These are phyloP conservation scores for Colletotrichum limetticola DNA, from an alignment of 2,329 filamentous ascomycete species.

Conservation along the genomic window DNA sequence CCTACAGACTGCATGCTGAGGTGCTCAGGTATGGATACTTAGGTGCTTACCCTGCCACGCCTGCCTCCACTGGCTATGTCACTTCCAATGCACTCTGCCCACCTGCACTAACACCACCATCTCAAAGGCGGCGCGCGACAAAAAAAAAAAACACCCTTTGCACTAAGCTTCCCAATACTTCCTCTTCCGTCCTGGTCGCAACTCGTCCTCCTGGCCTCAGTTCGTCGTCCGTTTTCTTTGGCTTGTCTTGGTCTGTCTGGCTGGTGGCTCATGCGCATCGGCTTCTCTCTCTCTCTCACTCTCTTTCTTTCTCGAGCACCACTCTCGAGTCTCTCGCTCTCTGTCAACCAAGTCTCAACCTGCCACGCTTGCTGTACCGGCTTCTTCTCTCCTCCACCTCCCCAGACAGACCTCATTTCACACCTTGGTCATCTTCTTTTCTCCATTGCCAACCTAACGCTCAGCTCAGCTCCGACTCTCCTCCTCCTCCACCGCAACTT, in stretches of 20 bases:
- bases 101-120: slow-evolving; percentile 25
- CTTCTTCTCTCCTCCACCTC: neutral
- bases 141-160: slow-evolving; percentile 23
- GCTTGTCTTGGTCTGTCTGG: slow-evolving; percentile 23
- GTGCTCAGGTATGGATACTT: neutral
- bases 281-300: slow-evolving; percentile 3
- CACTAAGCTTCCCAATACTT: slow-evolving; percentile 25
- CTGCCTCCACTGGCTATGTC: slow-evolving; percentile 1
- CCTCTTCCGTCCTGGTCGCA: slow-evolving; percentile 32
- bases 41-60: neutral
- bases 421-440: slow-evolving; percentile 7
- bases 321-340: neutral
- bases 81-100: neutral
- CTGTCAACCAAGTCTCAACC: neutral
- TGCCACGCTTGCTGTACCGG: neutral
- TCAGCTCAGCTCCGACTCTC: neutral
- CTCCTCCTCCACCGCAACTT: neutral
- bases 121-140: slow-evolving; percentile 25
- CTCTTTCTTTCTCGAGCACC: neutral
- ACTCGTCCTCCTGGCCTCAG: slow-evolving; percentile 19
- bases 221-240: slow-evolving; percentile 25
- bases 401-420: slow-evolving; percentile 8
- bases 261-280: slow-evolving; percentile 27
- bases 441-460: neutral
- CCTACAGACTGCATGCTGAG: neutral